Evolutionary conservation across 2,329 filamentous ascomycete genomes (phyloP).

Genomic region (Ceratocystiopsis minuta): DNA sequence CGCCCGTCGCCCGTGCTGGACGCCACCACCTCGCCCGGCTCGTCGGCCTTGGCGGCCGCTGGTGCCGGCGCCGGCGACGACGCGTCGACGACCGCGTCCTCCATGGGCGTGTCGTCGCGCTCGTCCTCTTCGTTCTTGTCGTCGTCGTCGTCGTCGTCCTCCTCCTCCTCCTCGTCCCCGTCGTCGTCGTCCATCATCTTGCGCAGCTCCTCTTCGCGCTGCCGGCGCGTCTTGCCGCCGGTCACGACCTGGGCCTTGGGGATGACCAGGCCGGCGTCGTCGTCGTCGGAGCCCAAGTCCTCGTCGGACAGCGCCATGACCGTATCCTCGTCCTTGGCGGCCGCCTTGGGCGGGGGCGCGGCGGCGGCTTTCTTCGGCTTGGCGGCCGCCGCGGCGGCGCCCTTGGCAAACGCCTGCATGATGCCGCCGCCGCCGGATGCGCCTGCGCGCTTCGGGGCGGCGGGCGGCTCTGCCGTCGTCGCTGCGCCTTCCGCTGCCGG

Average conservation of each 20-base stretch:
- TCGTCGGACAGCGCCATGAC: slow-evolving; percentile 33
- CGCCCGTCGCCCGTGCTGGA: slow-evolving; percentile 36
- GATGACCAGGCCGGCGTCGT: slow-evolving; percentile 36
- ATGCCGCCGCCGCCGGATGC: slow-evolving; percentile 22
- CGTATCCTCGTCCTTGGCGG: slow-evolving; percentile 27
- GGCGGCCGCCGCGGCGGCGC: slow-evolving; percentile 20
- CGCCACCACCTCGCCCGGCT: slow-evolving; percentile 30
- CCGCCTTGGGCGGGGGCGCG: slow-evolving; percentile 14
- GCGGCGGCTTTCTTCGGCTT: slow-evolving; percentile 30
- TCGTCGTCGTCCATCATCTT: slow-evolving; percentile 64
- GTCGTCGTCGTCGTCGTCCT: slow-evolving; percentile 39
- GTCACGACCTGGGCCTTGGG: slow-evolving; percentile 18
- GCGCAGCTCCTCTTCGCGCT: slow-evolving; percentile 46
- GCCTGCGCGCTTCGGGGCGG: slow-evolving; percentile 13
- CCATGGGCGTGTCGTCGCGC: slow-evolving; percentile 19
- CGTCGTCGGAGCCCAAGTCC: slow-evolving; percentile 13
- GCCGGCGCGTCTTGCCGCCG: slow-evolving; percentile 28
- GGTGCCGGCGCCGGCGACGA: slow-evolving; percentile 17
- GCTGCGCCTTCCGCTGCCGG: slow-evolving; percentile 16
- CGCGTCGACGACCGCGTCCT: slow-evolving; percentile 11
- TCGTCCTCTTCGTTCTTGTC: slow-evolving; percentile 18
- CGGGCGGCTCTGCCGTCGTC: too few species aligned
- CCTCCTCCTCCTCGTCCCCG: slow-evolving; percentile 30
- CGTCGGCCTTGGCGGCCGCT: slow-evolving; percentile 20
- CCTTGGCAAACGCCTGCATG: slow-evolving; percentile 64